Conservation (phyloP, 2,329 filamentous ascomycete genomes). For the Herpotrichia juniperi region DNA sequence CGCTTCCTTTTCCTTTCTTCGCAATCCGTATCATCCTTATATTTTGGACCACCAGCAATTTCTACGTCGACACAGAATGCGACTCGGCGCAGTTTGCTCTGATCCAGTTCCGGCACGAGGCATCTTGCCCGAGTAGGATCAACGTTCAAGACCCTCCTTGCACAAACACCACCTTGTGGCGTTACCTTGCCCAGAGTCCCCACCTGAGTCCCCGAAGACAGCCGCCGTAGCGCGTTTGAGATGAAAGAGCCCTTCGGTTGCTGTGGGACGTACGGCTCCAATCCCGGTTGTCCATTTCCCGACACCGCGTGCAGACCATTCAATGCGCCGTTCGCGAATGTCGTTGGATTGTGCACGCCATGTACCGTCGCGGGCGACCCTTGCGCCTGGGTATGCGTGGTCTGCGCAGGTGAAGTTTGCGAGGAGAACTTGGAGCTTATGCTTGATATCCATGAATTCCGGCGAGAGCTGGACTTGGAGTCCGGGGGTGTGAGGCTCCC, state of each 20-base stretch:
- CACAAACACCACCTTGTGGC: conserved; percentile 73
- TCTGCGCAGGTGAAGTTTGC: conserved; percentile 45
- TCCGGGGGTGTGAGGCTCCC: conserved; percentile 36
- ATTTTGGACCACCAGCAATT: conserved; percentile 85
- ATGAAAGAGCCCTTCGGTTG: conserved; percentile 81
- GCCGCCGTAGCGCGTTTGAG: conserved; percentile 77
- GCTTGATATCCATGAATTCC: conserved; percentile 90
- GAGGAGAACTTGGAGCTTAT: conserved; percentile 91
- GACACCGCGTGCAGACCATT: conserved; percentile 44
- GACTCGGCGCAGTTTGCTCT: conserved; percentile 81
- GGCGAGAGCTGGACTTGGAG: conserved; percentile 50
- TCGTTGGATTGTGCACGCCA: conserved; percentile 60
- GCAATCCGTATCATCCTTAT: conserved; percentile 64
- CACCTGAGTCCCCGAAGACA: conserved; percentile 67
- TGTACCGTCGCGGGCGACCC: conserved; percentile 46
- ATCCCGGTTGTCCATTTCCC: conserved; percentile 34
- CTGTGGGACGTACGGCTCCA: conserved; percentile 72
- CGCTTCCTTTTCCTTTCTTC: conserved; percentile 56
- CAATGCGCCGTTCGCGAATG: conserved; percentile 41
- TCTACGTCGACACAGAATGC: conserved; percentile 98
- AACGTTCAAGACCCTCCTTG: conserved; percentile 82
- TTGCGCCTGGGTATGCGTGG: conserved; percentile 40
- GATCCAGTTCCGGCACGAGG: conserved; percentile 77
- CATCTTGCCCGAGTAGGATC: conserved; percentile 81
- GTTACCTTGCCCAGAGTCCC: conserved; percentile 58